These are phyloP conservation scores for Phalaenopsis equestris DNA, from an alignment of 106 monocot genomes.

Conservation along the genomic window DNA sequence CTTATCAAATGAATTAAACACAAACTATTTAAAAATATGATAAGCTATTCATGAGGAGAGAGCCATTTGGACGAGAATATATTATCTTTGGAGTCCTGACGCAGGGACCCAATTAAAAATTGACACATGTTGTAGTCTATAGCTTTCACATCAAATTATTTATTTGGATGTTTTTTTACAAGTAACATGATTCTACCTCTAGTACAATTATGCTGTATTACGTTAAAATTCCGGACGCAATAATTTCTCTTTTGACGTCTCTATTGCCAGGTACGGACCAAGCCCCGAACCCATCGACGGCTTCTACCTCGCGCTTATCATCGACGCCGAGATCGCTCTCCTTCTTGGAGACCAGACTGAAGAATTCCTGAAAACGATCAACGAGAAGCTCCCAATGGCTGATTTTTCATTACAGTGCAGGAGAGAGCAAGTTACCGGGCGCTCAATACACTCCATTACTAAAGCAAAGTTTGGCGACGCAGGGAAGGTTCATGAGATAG, in stretches of 20 bases:
- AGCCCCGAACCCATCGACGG: conserved; percentile 35
- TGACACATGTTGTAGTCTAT: too few species aligned
- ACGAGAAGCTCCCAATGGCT: not conserved
- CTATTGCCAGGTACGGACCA: conserved; percentile 23
- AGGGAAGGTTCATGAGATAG: conserved; percentile 38
- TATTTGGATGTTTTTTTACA: too few species aligned
- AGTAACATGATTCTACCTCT: too few species aligned
- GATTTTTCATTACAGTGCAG: conserved; percentile 23
- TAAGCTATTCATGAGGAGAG: too few species aligned
- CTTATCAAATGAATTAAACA: too few species aligned
- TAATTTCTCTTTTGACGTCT: conserved; percentile 19
- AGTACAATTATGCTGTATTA: too few species aligned
- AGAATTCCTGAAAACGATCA: conserved; percentile 8
- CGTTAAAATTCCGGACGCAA: too few species aligned
- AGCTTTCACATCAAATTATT: too few species aligned
- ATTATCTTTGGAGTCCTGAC: too few species aligned
- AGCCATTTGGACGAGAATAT: too few species aligned
- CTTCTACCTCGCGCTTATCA: conserved; percentile 36
- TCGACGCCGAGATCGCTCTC: conserved; percentile 30
- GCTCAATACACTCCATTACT: conserved; percentile 9
- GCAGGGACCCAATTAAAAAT: too few species aligned
- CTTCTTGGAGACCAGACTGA: conserved; percentile 25
- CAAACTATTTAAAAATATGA: too few species aligned
- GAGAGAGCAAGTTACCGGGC: conserved; percentile 28
- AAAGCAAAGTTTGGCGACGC: conserved; percentile 35